Evolutionary conservation across 2,329 filamentous ascomycete genomes (phyloP).

Genomic region (Fusarium xyrophilum): DNA sequence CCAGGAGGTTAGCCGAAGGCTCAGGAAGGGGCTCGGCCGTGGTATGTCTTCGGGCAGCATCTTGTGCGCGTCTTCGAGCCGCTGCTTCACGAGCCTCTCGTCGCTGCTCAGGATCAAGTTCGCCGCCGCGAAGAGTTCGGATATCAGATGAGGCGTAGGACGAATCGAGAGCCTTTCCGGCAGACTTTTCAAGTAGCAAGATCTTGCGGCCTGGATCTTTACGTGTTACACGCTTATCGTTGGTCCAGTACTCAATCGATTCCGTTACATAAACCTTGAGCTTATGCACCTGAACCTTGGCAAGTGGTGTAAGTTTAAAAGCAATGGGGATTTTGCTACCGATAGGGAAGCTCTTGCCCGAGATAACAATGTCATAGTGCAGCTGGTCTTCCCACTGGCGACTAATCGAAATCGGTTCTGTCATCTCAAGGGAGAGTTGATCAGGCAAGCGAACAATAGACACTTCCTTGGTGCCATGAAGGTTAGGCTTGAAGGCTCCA

Average conservation of each 20-base stretch:
- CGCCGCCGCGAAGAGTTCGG: slow-evolving; percentile 79
- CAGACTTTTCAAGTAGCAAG: slow-evolving; percentile 84
- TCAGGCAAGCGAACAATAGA: slow-evolving; percentile 84
- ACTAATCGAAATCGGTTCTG: slow-evolving; percentile 92
- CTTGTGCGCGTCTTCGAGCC: slow-evolving; percentile 59
- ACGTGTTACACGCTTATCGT: slow-evolving; percentile 82
- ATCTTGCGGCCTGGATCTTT: slow-evolving; percentile 86
- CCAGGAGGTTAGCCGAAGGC: slow-evolving; percentile 74
- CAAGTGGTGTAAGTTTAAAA: slow-evolving; percentile 90
- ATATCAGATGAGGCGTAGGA: slow-evolving; percentile 79
- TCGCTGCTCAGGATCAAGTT: slow-evolving; percentile 63
- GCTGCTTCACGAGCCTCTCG: slow-evolving; percentile 57
- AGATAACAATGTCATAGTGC: slow-evolving; percentile 95
- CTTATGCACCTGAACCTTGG: slow-evolving; percentile 91
- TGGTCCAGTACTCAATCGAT: slow-evolving; percentile 89
- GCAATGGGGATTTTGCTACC: slow-evolving; percentile 89
- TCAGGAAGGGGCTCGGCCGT: slow-evolving; percentile 55
- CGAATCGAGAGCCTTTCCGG: slow-evolving; percentile 76
- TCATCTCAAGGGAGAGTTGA: slow-evolving; percentile 86
- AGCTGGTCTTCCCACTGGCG: slow-evolving; percentile 94
- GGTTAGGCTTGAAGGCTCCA: slow-evolving; percentile 87
- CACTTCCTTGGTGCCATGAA: slow-evolving; percentile 83
- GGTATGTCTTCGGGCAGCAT: slow-evolving; percentile 54
- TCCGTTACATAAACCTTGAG: slow-evolving; percentile 92
- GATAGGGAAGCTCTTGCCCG: slow-evolving; percentile 91